Evolutionary conservation across 495 filamentous ascomycete genomes (phyloP).

Genomic region (Friedmanniomyces simplex): DNA sequence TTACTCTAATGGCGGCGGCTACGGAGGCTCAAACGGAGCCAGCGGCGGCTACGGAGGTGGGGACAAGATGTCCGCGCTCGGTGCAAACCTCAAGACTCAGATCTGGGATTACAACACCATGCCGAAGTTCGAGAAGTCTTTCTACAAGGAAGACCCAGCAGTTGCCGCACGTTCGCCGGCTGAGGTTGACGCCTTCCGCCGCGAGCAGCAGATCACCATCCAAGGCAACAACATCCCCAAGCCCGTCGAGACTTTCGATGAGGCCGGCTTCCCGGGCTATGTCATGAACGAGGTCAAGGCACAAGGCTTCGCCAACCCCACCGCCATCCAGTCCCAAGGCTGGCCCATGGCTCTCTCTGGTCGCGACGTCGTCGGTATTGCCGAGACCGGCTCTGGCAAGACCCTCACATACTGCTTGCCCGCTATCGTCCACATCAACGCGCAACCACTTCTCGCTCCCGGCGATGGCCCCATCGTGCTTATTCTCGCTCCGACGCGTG

Average conservation of each 20-base stretch:
- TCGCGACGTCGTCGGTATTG: slow-evolving; percentile 97
- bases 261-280: slow-evolving; percentile 91
- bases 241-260: slow-evolving; percentile 92
- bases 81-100: slow-evolving; percentile 73
- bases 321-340: slow-evolving; percentile 93
- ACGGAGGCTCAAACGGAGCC: slow-evolving; percentile 27
- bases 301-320: slow-evolving; percentile 84
- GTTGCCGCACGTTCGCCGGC: slow-evolving; percentile 62
- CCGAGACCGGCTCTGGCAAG: slow-evolving; percentile 98
- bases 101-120: slow-evolving; percentile 68
- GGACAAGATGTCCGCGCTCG: slow-evolving; percentile 89
- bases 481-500: slow-evolving; percentile 89
- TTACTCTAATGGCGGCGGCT: slow-evolving; percentile 31
- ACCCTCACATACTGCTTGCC: slow-evolving; percentile 97
- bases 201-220: slow-evolving; percentile 66
- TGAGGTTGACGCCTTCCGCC: slow-evolving; percentile 81
- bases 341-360: slow-evolving; percentile 99
- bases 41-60: slow-evolving; percentile 39
- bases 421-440: slow-evolving; percentile 98
- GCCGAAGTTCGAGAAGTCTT: slow-evolving; percentile 97
- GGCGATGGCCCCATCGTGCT: slow-evolving; percentile 96
- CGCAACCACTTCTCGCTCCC: slow-evolving; percentile 91
- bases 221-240: slow-evolving; percentile 71
- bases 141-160: slow-evolving; percentile 87
- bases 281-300: slow-evolving; percentile 98